Evolutionary conservation across 805 yeast genomes (phyloP).

Genomic region (Candida qinlingensis): DNA sequence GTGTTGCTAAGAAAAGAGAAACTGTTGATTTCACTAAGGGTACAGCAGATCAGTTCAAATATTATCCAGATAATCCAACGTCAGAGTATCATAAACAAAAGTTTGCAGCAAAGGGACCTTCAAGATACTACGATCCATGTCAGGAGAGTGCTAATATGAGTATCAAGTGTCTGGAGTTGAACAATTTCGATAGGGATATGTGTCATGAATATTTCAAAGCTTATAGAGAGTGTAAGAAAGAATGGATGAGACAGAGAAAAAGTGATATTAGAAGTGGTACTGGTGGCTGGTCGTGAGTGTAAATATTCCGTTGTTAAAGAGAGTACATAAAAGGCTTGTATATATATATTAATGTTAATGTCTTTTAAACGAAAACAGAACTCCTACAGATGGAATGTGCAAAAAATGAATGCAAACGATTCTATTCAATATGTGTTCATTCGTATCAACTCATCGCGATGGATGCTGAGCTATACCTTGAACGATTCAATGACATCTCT

Average conservation of each 20-base stretch:
- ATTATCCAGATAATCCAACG: conserved; percentile 87
- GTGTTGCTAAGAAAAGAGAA: conserved; percentile 29
- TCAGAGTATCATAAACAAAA: conserved; percentile 59
- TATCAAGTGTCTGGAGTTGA: conserved; percentile 72
- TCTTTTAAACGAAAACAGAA: too few relatives aligned
- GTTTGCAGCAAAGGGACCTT: conserved; percentile 71
- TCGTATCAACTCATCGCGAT: background rate
- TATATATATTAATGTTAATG: too few relatives aligned
- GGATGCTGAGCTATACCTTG: conserved; percentile 6
- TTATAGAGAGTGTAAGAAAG: conserved; percentile 84
- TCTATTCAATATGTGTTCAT: background rate
- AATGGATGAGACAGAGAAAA: conserved; percentile 48
- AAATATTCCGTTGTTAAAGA: background rate
- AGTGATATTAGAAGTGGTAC: conserved; percentile 25
- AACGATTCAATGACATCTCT: background rate
- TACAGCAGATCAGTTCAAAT: conserved; percentile 47
- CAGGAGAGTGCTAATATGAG: conserved; percentile 86
- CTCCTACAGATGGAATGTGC: too few relatives aligned
- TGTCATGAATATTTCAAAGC: conserved; percentile 87
- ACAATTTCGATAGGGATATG: conserved; percentile 61
- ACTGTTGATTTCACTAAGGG: conserved; percentile 55
- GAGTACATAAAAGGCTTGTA: too few relatives aligned
- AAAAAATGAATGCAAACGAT: background rate
- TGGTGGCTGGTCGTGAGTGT: conserved; percentile 20
- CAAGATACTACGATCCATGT: conserved; percentile 90